Percentiles rank a stretch among this genome's conserved stretches.
phyloP scores from a whole-genome alignment of 495 filamentous ascomycete genomes.

The Hyaloscypha hepaticicola region DNA sequence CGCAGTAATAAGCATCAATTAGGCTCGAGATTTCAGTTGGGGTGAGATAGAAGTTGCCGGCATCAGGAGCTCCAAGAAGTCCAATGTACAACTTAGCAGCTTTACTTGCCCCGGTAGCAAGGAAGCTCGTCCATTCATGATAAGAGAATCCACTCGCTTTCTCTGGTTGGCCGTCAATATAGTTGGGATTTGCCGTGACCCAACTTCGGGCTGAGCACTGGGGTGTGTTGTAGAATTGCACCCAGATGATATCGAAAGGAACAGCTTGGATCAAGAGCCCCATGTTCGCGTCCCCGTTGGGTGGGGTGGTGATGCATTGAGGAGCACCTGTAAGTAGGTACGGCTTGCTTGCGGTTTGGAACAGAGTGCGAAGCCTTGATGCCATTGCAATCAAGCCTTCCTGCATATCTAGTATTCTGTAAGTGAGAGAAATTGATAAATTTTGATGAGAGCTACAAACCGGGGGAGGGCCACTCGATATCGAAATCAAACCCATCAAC shows the following conservation, averaged over 20 bases:
- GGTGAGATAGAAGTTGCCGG: slow-evolving; percentile 29
- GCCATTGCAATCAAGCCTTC: slow-evolving; percentile 44
- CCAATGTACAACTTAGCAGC: slow-evolving; percentile 46
- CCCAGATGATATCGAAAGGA: slow-evolving; percentile 61
- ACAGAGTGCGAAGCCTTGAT: slow-evolving; percentile 46
- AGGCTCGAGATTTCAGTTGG: slow-evolving; percentile 50
- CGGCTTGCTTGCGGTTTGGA: slow-evolving; percentile 37
- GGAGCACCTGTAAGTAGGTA: slow-evolving; percentile 60
- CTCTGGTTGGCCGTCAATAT: neutral
- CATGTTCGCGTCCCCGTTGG: slow-evolving; percentile 57
- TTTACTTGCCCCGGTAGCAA: slow-evolving; percentile 32
- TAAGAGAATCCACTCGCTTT: slow-evolving; percentile 21
- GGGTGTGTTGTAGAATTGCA: slow-evolving; percentile 57
- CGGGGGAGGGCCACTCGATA: slow-evolving; percentile 39
- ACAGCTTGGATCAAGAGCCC: slow-evolving; percentile 49
- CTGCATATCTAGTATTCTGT: slow-evolving; percentile 37
- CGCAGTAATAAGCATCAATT: slow-evolving; percentile 47
- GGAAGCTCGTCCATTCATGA: slow-evolving; percentile 39
- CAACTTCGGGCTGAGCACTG: slow-evolving; percentile 51
- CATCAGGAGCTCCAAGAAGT: slow-evolving; percentile 24
- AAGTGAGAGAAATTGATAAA: slow-evolving; percentile 39
- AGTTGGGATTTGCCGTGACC: slow-evolving; percentile 31
- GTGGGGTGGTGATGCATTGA: slow-evolving; percentile 52
- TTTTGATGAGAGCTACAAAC: slow-evolving; percentile 27
- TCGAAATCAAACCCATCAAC: slow-evolving; percentile 64